Evolutionary conservation across 2,329 filamentous ascomycete species (phyloP).

Genomic region (Alternaria tenuissima): DNA sequence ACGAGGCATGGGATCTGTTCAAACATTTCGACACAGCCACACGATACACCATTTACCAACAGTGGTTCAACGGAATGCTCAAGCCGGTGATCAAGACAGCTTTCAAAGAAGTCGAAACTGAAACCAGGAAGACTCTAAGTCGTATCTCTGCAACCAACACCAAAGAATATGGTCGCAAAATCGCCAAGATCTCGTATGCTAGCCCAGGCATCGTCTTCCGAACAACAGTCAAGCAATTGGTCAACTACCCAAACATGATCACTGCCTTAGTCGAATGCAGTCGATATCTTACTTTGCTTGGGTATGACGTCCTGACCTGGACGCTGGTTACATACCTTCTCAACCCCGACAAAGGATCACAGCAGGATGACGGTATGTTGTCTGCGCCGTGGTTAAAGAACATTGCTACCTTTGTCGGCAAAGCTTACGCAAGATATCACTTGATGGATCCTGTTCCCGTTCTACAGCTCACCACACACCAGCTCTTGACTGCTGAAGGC

Average conservation of each 20-base stretch:
- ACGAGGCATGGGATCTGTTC: slow-evolving; percentile 85
- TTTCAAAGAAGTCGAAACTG: slow-evolving; percentile 77
- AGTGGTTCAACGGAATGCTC: slow-evolving; percentile 71
- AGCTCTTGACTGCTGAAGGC: slow-evolving; percentile 75
- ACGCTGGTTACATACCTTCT: slow-evolving; percentile 79
- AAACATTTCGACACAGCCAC: slow-evolving; percentile 77
- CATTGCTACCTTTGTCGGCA: slow-evolving; percentile 87
- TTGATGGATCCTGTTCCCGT: slow-evolving; percentile 85
- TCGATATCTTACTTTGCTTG: slow-evolving; percentile 90
- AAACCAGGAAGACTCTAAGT: slow-evolving; percentile 88
- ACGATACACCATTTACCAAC: slow-evolving; percentile 88
- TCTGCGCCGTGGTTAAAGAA: slow-evolving; percentile 94
- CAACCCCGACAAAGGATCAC: slow-evolving; percentile 64
- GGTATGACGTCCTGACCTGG: slow-evolving; percentile 94
- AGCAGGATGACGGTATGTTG: slow-evolving; percentile 72
- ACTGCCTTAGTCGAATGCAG: slow-evolving; percentile 94
- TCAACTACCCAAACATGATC: slow-evolving; percentile 93
- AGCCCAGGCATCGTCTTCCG: slow-evolving; percentile 92
- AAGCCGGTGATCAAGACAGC: slow-evolving; percentile 77
- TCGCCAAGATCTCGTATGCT: slow-evolving; percentile 91
- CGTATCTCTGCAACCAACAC: slow-evolving; percentile 88
- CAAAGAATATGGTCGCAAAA: slow-evolving; percentile 81
- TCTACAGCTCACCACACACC: slow-evolving; percentile 86
- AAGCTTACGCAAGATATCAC: slow-evolving; percentile 85
- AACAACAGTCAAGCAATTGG: slow-evolving; percentile 87